phyloP scores from a whole-genome alignment of 2,329 filamentous ascomycete genomes.

The Apiospora koreana region DNA sequence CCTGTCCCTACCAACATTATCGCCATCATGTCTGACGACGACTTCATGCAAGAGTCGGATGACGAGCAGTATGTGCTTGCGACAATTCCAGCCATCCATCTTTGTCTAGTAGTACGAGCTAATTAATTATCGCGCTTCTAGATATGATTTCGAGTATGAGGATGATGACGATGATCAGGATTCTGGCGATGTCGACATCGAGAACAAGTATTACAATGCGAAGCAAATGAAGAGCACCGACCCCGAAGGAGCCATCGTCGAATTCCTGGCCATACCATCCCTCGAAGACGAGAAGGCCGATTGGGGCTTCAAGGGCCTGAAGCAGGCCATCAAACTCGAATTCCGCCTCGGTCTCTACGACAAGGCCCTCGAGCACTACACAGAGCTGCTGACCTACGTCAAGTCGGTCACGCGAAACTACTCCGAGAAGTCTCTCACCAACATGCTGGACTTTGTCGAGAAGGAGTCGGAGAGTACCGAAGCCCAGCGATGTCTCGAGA shows the following conservation, averaged over 20 bases:
- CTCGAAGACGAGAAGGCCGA: conserved; percentile 92
- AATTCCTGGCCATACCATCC: conserved; percentile 85
- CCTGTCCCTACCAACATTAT: not conserved
- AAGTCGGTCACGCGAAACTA: conserved; percentile 98
- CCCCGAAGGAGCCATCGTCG: conserved; percentile 83
- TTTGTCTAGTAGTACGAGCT: not conserved
- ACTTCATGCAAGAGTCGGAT: conserved; percentile 92
- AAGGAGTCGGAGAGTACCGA: conserved; percentile 75
- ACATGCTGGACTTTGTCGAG: conserved; percentile 97
- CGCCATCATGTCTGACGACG: conserved; percentile 75
- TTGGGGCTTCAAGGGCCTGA: conserved; percentile 98
- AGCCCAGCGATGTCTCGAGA: conserved; percentile 80
- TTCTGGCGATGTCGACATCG: conserved; percentile 86
- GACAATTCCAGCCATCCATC: not conserved
- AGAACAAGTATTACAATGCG: conserved; percentile 99
- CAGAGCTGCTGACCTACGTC: conserved; percentile 94
- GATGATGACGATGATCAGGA: conserved; percentile 82
- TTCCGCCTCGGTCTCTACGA: conserved; percentile 90
- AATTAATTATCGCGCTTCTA: conserved; percentile 34
- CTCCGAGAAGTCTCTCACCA: conserved; percentile 99
- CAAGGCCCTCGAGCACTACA: conserved; percentile 87
- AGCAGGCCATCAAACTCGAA: conserved; percentile 97
- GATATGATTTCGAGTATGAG: conserved; percentile 97
- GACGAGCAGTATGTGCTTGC: conserved; percentile 68
- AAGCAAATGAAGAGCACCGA: conserved; percentile 92